Evolutionary conservation across 345 rosid genomes (phyloP).

Genomic region (Populus simonii): DNA sequence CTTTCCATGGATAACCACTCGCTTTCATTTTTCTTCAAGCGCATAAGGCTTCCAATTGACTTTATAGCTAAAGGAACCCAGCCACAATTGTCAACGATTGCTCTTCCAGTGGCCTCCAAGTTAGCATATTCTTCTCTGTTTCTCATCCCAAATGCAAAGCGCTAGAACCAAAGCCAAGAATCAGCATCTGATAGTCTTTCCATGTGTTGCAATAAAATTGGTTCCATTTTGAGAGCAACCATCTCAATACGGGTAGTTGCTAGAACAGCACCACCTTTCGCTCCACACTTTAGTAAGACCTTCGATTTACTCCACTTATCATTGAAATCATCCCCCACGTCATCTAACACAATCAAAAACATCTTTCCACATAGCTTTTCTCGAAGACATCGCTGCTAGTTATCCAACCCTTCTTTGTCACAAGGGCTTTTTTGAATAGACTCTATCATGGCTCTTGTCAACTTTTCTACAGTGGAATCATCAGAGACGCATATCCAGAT

Average conservation of each 20-base stretch:
- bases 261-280: background rate
- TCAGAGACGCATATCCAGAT: constrained; percentile 7
- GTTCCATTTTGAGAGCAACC: background rate
- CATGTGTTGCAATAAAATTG: background rate
- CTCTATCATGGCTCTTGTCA: background rate
- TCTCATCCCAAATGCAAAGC: background rate
- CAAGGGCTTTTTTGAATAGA: background rate
- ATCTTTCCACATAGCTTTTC: background rate
- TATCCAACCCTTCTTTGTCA: background rate
- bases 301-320: background rate
- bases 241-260: background rate
- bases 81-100: constrained; percentile 13
- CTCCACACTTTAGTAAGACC: background rate
- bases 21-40: background rate
- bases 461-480: background rate
- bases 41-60: constrained; percentile 15
- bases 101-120: constrained; percentile 10
- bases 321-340: background rate
- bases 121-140: background rate
- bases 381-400: background rate
- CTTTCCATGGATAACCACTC: constrained; percentile 10
- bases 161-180: constrained; percentile 13
- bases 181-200: constrained; percentile 1
- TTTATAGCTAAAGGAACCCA: constrained; percentile 15
- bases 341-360: constrained; percentile 3